phyloP scores from a whole-genome alignment of 225 moss, liverwort and hornwort species.

The Climacium dendroides region DNA sequence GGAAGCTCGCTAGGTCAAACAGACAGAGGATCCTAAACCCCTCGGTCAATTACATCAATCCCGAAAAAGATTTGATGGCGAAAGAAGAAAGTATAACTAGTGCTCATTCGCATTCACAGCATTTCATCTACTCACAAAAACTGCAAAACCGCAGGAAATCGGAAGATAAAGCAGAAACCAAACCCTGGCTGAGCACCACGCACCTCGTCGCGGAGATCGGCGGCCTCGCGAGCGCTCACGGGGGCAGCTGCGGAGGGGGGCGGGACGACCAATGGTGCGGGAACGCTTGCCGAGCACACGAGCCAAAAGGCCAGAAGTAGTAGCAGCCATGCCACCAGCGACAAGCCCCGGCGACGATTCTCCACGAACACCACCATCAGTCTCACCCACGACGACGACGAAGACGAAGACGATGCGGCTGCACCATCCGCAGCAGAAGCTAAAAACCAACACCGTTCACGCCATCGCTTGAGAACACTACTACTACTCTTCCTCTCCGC shows the following conservation, averaged over 20 bases:
- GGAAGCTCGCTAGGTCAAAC: background rate
- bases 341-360: conserved; percentile 13
- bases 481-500: background rate
- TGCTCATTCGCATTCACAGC: background rate
- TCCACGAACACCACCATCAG: conserved; percentile 6
- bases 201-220: conserved; percentile 91
- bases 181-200: background rate
- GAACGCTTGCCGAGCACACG: conserved; percentile 11
- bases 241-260: conserved; percentile 17
- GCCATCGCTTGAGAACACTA: background rate
- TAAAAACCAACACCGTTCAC: background rate
- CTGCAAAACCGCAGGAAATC: background rate
- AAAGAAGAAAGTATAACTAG: background rate
- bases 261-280: background rate
- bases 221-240: conserved; percentile 48
- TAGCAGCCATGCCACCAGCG: conserved; percentile 17
- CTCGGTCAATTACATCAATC: background rate
- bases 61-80: background rate
- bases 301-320: conserved; percentile 1
- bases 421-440: conserved; percentile 10
- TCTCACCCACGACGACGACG: background rate
- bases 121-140: background rate
- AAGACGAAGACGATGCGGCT: background rate
- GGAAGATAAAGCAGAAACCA: background rate
- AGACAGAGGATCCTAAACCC: background rate